phyloP scores from a whole-genome alignment of 768 basidiomycete species.

The Neoboletus magnificus region DNA sequence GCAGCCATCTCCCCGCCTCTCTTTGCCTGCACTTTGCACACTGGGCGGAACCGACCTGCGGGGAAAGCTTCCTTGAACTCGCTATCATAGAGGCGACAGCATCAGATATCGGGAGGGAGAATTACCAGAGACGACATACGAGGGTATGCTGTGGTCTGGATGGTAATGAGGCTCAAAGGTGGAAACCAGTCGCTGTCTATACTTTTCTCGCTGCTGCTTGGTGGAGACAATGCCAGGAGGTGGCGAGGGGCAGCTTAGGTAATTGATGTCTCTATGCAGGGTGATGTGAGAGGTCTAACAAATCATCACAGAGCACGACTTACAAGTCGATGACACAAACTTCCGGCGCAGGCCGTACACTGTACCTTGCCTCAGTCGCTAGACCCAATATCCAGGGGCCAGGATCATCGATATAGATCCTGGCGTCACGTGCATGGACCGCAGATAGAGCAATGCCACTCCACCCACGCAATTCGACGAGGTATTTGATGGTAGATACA shows the following conservation, averaged over 20 bases:
- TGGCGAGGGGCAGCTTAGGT: conserved; percentile 80
- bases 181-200: conserved; percentile 64
- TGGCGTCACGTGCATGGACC: conserved; percentile 86
- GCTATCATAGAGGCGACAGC: conserved; percentile 36
- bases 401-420: conserved; percentile 92
- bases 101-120: not conserved
- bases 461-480: conserved; percentile 93
- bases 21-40: conserved; percentile 88
- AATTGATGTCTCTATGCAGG: conserved; percentile 66
- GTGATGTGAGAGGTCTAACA: conserved; percentile 4
- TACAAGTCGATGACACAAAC: conserved; percentile 87
- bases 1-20: conserved; percentile 73
- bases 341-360: conserved; percentile 71
- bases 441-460: conserved; percentile 80
- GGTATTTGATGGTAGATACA: conserved; percentile 86
- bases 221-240: conserved; percentile 69
- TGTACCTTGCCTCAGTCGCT: conserved; percentile 79
- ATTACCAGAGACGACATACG: conserved; percentile 35
- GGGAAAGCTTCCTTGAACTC: conserved; percentile 97
- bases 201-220: conserved; percentile 80
- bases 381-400: conserved; percentile 96
- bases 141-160: conserved; percentile 82
- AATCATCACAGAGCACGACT: conserved; percentile 26
- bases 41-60: conserved; percentile 84
- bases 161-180: conserved; percentile 87